Evolutionary conservation across 2,329 filamentous ascomycete species (phyloP), one percentile per base, ranked within the genome.

Genomic region (Alternaria panax): DNA sequence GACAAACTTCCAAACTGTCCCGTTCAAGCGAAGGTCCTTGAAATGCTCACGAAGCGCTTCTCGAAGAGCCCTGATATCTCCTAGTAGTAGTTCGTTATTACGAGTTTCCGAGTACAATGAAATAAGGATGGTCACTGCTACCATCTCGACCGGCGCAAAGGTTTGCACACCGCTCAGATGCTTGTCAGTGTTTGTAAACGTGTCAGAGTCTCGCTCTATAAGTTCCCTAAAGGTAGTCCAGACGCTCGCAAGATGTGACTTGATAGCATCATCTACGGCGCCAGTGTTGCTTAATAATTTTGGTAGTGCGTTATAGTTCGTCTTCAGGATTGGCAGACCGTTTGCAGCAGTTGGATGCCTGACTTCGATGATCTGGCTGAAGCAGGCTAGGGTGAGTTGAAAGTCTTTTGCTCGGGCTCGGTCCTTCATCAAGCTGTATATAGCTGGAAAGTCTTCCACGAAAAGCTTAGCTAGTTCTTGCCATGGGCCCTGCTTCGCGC

Each of bases 401-500:
- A 79, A 79, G 14, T 75, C 75, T 40, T 69, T 74, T 2, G 69
- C 71, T 4, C 75, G 67, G 5, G 65, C 57, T 18, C 60, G 64
- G 24, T 75, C 68, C 36, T 75, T 74, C 54, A 75, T 65, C 20
- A 77, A 58, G 1, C 53, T 32, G 28, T 69, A 77, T n/a, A 84
- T 72, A 7, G 64, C 36, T 0, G 72, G 61, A 56, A 82, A 84
- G 42, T 82, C 78, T 1, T 76, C 71, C 43, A 82, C 79, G 53
- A 80, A 81, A 25, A 79, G 66, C 48, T 73, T 78, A 0, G 79
- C 78, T 18, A 82, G 77, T 8, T 73, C 75, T 53, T 83, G 82
- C 81, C 81, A 84, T 9, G 77, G 75, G 0, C 81, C 81, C 0
- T 75, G 79, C 48, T 77, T 76, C 20, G 81, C 82, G 47, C 79